Percentiles rank a stretch among this genome's conserved stretches.
These are phyloP conservation scores for Persicaria tinctoria DNA, from an alignment of 148 eudicot genomes.

Conservation along the genomic window DNA sequence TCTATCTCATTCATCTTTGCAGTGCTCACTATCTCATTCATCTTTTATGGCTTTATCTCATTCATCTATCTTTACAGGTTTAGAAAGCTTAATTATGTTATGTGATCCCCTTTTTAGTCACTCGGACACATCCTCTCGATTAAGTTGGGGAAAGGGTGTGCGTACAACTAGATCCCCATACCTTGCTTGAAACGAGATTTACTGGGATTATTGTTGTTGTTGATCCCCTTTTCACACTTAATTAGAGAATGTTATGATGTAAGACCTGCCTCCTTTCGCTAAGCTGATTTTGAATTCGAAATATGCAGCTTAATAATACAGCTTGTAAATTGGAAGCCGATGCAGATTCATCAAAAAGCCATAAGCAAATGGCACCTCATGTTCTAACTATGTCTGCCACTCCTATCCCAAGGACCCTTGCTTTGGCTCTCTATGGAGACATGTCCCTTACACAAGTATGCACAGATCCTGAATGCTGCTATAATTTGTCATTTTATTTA, in stretches of 20 bases:
- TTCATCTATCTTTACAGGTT: neutral
- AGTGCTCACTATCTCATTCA: neutral
- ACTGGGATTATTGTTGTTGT: no score
- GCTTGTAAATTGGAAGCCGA: conserved; percentile 28
- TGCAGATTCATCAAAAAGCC: conserved; percentile 27
- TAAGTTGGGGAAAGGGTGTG: no score
- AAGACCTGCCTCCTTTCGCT: neutral
- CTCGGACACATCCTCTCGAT: no score
- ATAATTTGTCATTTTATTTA: neutral
- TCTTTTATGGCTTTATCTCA: no score
- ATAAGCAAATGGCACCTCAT: conserved; percentile 80
- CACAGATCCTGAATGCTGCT: neutral
- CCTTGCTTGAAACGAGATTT: no score
- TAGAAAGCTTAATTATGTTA: neutral
- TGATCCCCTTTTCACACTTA: neutral
- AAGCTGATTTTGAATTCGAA: conserved; percentile 10
- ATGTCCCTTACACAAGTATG: conserved; percentile 85
- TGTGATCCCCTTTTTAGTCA: neutral
- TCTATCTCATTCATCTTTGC: neutral
- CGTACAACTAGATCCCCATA: no score
- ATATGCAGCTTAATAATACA: conserved; percentile 61
- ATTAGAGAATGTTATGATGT: no score
- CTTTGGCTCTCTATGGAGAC: conserved; percentile 89
- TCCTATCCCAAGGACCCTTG: conserved; percentile 95
- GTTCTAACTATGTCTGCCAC: conserved; percentile 96